Conservation (phyloP, 805 yeast genomes). For the Barnettozyma siamensis region DNA sequence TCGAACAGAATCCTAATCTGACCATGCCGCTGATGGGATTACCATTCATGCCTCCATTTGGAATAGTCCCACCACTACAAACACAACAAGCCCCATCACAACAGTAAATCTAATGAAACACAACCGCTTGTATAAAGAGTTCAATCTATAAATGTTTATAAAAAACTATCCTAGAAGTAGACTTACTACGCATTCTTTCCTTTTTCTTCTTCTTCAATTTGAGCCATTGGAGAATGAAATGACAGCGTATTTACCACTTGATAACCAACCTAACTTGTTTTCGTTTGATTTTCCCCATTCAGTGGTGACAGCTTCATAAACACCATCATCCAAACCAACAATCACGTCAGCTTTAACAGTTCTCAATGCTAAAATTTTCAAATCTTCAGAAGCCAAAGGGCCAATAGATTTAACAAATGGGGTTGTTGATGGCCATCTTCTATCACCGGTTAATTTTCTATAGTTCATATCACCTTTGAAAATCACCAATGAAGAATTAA, state of each 20-base stretch:
- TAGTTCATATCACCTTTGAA: constrained; percentile 96
- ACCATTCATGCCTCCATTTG: constrained; percentile 25
- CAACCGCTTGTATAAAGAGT: neutral
- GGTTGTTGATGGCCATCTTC: constrained; percentile 80
- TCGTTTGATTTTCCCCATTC: constrained; percentile 60
- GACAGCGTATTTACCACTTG: constrained; percentile 93
- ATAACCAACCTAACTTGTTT: constrained; percentile 71
- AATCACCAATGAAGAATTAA: constrained; percentile 62
- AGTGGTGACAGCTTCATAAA: constrained; percentile 59
- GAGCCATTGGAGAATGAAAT: constrained; percentile 50
- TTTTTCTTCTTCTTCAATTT: constrained; percentile 1
- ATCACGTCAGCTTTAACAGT: constrained; percentile 96
- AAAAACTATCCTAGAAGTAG: neutral
- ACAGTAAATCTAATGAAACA: neutral
- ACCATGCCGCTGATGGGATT: constrained; percentile 16
- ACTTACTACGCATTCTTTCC: no score
- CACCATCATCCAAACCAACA: constrained; percentile 74
- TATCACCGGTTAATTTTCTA: constrained; percentile 88
- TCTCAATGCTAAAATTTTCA: constrained; percentile 71
- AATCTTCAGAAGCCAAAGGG: constrained; percentile 53
- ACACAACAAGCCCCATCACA: constrained; percentile 1
- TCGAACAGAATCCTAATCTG: constrained; percentile 7
- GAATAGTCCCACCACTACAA: constrained; percentile 28
- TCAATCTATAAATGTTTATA: neutral
- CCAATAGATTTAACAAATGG: constrained; percentile 69